Evolutionary conservation across 179 eudicot species (phyloP), one percentile per base, ranked within the genome.

Genomic region (Patellifolia procumbens): DNA sequence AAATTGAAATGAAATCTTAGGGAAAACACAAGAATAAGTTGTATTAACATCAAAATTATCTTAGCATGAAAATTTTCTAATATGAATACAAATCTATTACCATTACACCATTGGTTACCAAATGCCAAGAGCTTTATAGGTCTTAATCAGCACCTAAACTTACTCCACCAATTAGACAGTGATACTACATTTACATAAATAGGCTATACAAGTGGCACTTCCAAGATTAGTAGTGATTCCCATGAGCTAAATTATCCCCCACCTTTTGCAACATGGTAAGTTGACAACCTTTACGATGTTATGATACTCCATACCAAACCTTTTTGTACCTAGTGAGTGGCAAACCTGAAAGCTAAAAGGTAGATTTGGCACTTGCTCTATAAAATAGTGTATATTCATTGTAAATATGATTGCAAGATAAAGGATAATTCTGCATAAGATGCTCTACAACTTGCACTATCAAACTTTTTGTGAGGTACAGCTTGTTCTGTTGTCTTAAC

Each of bases 231-330:
- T 24, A 26, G 11, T 24, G 31, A 26, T 22, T 24, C 4, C 11
- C 62, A 58, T 5, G 22, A 55, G 60, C 60, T 22, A 46, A 46
- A 8, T 3, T 46, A 12, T 55, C 26, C 29, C 26, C 32, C 62
- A 58, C 62, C 11, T 10, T 53, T 42, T 52, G 63, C 60, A 49
- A 70, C 62, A 52, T 72, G 75, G 37, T 43, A 59, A 59, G 76
- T 42, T 39, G 75, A 55, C 37, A 29, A 37, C 4, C 16, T 28
- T 11, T 72, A 39, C 7, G 45, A 39, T 39, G 9, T 39, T 39
- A 7, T 5, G 7, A 39, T 20, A 31, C 35, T 29, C 34, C 28
- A 56, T 72, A 72, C 48, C 29, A 9, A 34, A 15, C 8, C 69
- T 59, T 65, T 60, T 53, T 29, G 12, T 59, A 20, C 32, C 29